Base-by-base conservation (phyloP, 2,329 filamentous ascomycete genomes). In the Diplocarpon mali region DNA sequence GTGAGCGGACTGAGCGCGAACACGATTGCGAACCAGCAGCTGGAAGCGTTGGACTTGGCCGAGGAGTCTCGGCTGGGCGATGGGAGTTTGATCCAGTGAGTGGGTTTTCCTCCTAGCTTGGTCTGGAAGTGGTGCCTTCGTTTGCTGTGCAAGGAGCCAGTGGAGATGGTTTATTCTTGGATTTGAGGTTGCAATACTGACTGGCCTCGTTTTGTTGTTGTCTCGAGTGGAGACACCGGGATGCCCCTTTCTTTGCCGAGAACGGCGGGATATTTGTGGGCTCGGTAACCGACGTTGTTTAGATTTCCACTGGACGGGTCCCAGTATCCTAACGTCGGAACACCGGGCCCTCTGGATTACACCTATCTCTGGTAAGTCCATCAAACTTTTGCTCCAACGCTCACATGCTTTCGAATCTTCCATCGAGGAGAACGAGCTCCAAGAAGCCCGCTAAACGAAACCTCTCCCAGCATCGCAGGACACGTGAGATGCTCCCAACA, bases 71-170 rank as follows among this genome's bases (percentile, higher is more conserved):
- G 41, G 79, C 73, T 48, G 79, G 85, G 85, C 85, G 29, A 68
- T 76, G 41, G 86, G 81, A 0, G n/a, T n/a, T 93, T 94, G 63
- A 66, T 92, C 54, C 88, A 95, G 61, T 87, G 83, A 4, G 69
- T 95, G 3, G 95, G 94, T 59, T 87, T 88, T 2, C 85, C 86
- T 47, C 35, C 62, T 30, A 13, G 29, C 8, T 30, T 8, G 29
- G 29, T 13, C 29, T 30, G n/a, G n/a, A 30, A 30, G 29, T 30
- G 29, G 8, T 30, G 29, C n/a, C n/a, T n/a, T n/a, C n/a, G n/a
- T n/a, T n/a, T n/a, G n/a, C n/a, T n/a, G n/a, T n/a, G n/a, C n/a
- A n/a, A n/a, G n/a, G n/a, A n/a, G n/a, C n/a, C n/a, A n/a, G n/a
- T n/a, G n/a, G n/a, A n/a, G n/a, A n/a, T n/a, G n/a, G n/a, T n/a